Base-by-base conservation (phyloP, 805 yeast species). In the Hanseniaspora clermontiae region DNA sequence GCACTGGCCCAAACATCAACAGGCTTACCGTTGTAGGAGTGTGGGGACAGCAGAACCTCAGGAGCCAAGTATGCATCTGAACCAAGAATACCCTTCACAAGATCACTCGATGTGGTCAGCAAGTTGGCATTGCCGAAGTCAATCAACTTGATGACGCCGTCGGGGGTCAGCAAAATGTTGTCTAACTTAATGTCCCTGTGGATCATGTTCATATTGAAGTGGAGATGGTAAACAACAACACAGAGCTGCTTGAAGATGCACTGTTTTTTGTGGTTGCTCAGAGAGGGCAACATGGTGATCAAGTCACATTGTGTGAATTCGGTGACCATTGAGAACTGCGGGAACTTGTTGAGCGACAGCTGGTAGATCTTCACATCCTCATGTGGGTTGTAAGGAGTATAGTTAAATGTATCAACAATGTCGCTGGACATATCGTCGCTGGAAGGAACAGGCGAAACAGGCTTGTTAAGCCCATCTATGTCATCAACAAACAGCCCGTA, bases 21-120 rank as follows among this genome's bases (percentile, higher is more conserved):
- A 6, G 84, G 82, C 52, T 93, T 78, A 19, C 97, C 93, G 67
- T 91, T 96, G 68, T 91, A 91, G 24, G 54, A 43, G 24, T 68
- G 68, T 43, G 64, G 60, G 0, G 61, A 42, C 5, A 60, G 46
- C 57, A 91, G 75, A 45, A 91, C 90, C 68, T 91, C 98, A 0
- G 97, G 97, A 0, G 97, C 93, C 59, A 91, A 72, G 65, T 91
- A 91, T 2, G 98, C 97, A 68, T 91, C 98, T 1, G 95, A 85
- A 15, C 98, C 98, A 12, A 91, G 95, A 24, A 91, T 78, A 15
- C 97, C 97, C 58, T 76, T 72, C 17, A 84, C 80, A 24, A 80
- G 76, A 56, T 75, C 78, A 20, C 56, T 52, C 2, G 50, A 45
- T 8, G 58, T 55, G 8, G 69, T 67, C 54, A 77, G 79, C 27